Evolutionary conservation across 371 early-diverging fungal species (phyloP), one percentile per base, ranked within the genome.

Genomic region (Mucor sp.): DNA sequence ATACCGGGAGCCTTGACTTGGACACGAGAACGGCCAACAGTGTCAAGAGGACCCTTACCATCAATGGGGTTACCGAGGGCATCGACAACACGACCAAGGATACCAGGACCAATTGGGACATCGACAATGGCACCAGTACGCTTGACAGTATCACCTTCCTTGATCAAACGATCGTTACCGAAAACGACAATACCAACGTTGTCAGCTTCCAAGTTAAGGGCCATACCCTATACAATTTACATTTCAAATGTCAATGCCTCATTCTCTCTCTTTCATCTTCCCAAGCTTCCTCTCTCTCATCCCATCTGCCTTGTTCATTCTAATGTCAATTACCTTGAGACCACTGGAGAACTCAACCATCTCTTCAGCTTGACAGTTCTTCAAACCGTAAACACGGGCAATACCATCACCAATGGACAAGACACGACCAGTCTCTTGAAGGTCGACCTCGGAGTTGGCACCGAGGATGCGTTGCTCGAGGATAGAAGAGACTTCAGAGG

Each of bases 341-440:
- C 98, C 98, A 79, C 92, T 92, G 76, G 95, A 94, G 90, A 98
- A 98, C 77, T 98, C 97, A 79, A 98, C 98, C 97, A 98, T 97
- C 88, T 98, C 98, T 86, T 98, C 98, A 79, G 98, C 97, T 87
- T 98, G 97, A 77, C 90, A 90, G 85, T 98, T 98, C 89, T 94
- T 94, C 81, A 98, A 88, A 68, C 98, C 98, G 67, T 96, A 97
- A 72, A 98, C 96, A 91, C 97, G 96, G 71, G 97, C 98, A 86
- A 98, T 97, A 95, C 98, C 98, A 86, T 98, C 98, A 91, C 98
- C 97, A 77, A 98, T 95, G 77, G 97, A 96, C 82, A 98, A 87
- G 69, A 98, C 98, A 79, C 97, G 94, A 68, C 98, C 98, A 64
- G 97, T 97, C 86, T 97, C 97, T 80, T 95, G 92, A 72, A 97